Evolutionary conservation across 2,329 filamentous ascomycete genomes (phyloP).

Genomic region (Hypoxylon rubiginosum): DNA sequence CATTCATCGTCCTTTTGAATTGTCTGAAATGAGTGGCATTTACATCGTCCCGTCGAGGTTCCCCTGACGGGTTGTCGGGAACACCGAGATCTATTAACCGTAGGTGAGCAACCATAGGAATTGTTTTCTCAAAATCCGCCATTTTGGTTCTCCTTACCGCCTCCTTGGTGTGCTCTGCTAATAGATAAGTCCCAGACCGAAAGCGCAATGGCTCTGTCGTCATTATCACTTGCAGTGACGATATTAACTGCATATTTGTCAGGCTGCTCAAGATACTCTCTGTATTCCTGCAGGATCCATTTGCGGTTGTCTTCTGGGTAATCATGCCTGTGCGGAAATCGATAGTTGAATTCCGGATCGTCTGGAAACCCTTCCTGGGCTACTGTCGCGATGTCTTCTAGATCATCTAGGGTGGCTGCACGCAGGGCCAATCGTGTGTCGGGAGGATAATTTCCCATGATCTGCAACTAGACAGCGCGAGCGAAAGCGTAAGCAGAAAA

Average conservation of each 20-base stretch:
- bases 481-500: conserved; percentile 13
- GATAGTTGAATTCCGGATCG: conserved; percentile 37
- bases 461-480: conserved; percentile 2
- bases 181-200: conserved; percentile 30
- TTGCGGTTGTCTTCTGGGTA: conserved; percentile 32
- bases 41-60: conserved; percentile 18
- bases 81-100: conserved; percentile 31
- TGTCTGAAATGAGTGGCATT: conserved; percentile 26
- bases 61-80: conserved; percentile 24
- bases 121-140: neutral
- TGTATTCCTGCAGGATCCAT: conserved; percentile 36
- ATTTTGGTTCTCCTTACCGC: conserved; percentile 26
- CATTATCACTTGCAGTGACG: conserved; percentile 29
- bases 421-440: conserved; percentile 26
- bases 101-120: neutral
- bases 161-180: conserved; percentile 21
- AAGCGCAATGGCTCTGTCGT: conserved; percentile 28
- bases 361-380: conserved; percentile 30
- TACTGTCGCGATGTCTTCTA: conserved; percentile 33
- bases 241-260: conserved; percentile 37
- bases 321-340: conserved; percentile 30
- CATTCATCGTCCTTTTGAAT: conserved; percentile 23
- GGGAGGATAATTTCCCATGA: conserved; percentile 14
- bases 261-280: conserved; percentile 35
- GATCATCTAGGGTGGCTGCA: conserved; percentile 26